Evolutionary conservation across 371 early-diverging fungal genomes (phyloP), one percentile per base, ranked within the genome.

Genomic region (Encephalitozoon hellem): DNA sequence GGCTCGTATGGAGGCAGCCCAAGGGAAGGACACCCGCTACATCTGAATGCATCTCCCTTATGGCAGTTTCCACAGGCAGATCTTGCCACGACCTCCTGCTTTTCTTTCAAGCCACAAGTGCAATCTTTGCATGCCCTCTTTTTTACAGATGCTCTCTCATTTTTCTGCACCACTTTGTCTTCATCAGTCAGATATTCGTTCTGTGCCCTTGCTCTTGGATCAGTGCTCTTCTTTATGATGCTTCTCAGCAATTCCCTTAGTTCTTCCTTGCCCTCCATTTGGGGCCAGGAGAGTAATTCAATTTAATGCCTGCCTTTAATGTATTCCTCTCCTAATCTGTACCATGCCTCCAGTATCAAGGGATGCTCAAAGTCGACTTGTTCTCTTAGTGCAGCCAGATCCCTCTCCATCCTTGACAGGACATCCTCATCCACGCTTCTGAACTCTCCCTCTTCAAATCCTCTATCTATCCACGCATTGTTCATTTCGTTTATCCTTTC

Each of bases 1-100:
- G 93, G 92, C 80, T 92, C 88, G 87, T 96, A 98, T 0, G 96
- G 92, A 28, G 99, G 99, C 91, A 95, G 91, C 54, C 99, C 99
- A 42, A 91, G 83, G 76, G 94, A 97, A 28, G 99, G 99, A 83
- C 99, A 98, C 28, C 90, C 89, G 9, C 89, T 87, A 86, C 99
- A 98, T 68, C 99, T 89, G 88, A 96, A 98, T 8, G 96, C 97
- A 87, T 98, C 99, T 12, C 99, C 99, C 38, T 96, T 85, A 71
- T 91, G 91, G 85, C 99, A 98, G 88, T 90, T 88, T 38, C 89
- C 88, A 80, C 88, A 89, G 18, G 83, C 65, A 84, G 76, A 49
- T 23, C 34, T 69, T 34, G 15, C 30, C 47, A 4, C 18, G 4
- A 66, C 18, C 6, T 67, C 42, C 30, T 78, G 55, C 51, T 42